Evolutionary conservation across 2,329 filamentous ascomycete species (phyloP).

Genomic region (Onygenales sp.): DNA sequence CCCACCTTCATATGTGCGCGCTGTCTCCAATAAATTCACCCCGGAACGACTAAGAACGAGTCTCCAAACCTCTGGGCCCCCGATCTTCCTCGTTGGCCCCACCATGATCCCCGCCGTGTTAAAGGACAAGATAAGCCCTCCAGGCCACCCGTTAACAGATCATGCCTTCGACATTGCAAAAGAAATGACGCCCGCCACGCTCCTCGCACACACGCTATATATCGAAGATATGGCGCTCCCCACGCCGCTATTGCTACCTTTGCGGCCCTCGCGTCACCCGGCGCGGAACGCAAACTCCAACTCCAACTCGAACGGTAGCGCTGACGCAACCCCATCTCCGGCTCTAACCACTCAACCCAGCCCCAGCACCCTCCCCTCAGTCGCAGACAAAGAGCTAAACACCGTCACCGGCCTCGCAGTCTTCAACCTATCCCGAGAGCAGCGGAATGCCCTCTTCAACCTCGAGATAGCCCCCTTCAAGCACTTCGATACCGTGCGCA

Average conservation of each 20-base stretch:
- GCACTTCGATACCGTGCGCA: constrained; percentile 12
- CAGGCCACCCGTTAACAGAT: constrained; percentile 4
- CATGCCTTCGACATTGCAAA: constrained; percentile 13
- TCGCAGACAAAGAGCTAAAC: not conserved
- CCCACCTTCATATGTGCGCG: constrained; percentile 17
- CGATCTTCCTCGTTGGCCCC: constrained; percentile 20
- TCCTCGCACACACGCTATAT: constrained; percentile 19
- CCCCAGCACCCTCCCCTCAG: not conserved
- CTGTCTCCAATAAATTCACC: constrained; percentile 16
- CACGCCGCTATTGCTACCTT: constrained; percentile 9
- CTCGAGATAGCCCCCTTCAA: constrained; percentile 15
- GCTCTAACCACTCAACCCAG: not conserved
- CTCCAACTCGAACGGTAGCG: too few species aligned
- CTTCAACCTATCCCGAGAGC: constrained; percentile 16
- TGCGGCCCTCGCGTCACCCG: not conserved
- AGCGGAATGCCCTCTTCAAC: constrained; percentile 17
- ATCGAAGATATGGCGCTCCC: not conserved
- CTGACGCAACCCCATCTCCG: not conserved
- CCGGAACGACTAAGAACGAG: constrained; percentile 11
- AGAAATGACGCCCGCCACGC: constrained; percentile 20
- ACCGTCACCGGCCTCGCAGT: constrained; percentile 16
- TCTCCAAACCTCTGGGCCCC: constrained; percentile 11
- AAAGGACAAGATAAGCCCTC: constrained; percentile 11
- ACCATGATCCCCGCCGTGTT: constrained; percentile 24
- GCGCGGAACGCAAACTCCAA: too few species aligned